These are phyloP conservation scores for Fraxinus latifolia DNA, from an alignment of 305 asterid genomes.

Conservation along the genomic window DNA sequence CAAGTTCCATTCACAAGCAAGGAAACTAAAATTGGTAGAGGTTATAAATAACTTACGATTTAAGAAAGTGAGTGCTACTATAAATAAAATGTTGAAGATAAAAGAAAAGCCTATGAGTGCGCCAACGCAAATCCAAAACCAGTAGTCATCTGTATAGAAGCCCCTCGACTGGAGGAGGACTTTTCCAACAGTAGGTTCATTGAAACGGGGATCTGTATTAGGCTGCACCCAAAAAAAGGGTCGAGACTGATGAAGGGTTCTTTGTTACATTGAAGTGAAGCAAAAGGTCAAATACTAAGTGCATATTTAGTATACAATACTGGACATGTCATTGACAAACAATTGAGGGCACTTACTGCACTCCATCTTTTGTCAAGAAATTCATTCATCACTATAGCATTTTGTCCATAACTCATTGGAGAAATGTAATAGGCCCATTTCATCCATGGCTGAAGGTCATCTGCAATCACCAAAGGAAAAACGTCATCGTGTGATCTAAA, in stretches of 20 bases:
- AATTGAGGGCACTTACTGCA: slow-evolving; percentile 27
- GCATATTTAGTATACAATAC: background rate
- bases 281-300: background rate
- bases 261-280: background rate
- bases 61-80: slow-evolving; percentile 37
- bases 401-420: slow-evolving; percentile 52
- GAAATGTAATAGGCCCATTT: slow-evolving; percentile 47
- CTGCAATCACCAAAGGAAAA: slow-evolving; percentile 23
- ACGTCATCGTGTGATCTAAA: background rate
- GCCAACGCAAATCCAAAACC: slow-evolving; percentile 38
- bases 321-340: background rate
- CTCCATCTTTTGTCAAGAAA: slow-evolving; percentile 52
- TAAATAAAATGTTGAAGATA: slow-evolving; percentile 38
- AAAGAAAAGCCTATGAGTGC: slow-evolving; percentile 44
- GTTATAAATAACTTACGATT: slow-evolving; percentile 30
- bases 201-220: slow-evolving; percentile 39
- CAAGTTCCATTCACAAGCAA: background rate
- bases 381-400: slow-evolving; percentile 48
- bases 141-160: slow-evolving; percentile 38
- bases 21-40: background rate
- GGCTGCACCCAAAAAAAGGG: slow-evolving; percentile 31
- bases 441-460: slow-evolving; percentile 43
- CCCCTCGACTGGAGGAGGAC: slow-evolving; percentile 44
- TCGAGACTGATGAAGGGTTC: background rate
- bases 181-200: slow-evolving; percentile 44